phyloP scores from a whole-genome alignment of 176 grass and related monocot species.

The Aegilops tauschii region DNA sequence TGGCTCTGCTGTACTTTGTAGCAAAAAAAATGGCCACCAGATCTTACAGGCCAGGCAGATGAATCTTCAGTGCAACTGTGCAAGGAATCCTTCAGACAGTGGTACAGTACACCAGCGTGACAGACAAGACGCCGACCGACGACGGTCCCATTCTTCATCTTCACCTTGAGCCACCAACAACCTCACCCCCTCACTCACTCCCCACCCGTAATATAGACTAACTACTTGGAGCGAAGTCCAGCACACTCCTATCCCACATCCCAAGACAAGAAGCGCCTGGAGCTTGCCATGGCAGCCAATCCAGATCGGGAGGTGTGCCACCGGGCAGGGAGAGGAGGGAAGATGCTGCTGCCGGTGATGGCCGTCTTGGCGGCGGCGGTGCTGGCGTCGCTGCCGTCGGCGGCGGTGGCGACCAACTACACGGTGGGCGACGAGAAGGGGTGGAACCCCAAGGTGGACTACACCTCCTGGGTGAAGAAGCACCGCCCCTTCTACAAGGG shows the following conservation, averaged over 20 bases:
- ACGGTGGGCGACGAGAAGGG: constrained; percentile 90
- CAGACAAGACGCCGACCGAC: constrained; percentile 11
- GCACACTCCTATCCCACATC: neutral
- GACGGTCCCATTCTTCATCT: constrained; percentile 13
- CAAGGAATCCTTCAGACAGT: neutral
- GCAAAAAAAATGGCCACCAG: neutral
- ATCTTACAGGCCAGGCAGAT: neutral
- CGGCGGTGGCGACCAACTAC: constrained; percentile 58
- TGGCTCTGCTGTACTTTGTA: neutral
- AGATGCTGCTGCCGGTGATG: neutral
- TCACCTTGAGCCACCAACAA: neutral
- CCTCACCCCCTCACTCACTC: neutral
- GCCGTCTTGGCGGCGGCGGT: neutral
- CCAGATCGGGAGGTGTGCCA: constrained; percentile 13
- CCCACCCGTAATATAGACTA: neutral
- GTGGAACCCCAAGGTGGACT: constrained; percentile 93
- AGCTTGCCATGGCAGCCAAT: neutral
- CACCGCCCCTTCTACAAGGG: constrained; percentile 92
- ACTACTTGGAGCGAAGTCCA: neutral
- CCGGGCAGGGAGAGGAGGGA: neutral
- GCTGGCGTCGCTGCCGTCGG: constrained; percentile 22
- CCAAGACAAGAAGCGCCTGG: neutral
- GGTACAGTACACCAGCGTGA: neutral
- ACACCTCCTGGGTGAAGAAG: constrained; percentile 91
- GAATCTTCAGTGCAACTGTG: neutral